These are phyloP conservation scores for Hebeloma cylindrosporum DNA, from an alignment of 768 basidiomycete genomes.

Conservation along the genomic window DNA sequence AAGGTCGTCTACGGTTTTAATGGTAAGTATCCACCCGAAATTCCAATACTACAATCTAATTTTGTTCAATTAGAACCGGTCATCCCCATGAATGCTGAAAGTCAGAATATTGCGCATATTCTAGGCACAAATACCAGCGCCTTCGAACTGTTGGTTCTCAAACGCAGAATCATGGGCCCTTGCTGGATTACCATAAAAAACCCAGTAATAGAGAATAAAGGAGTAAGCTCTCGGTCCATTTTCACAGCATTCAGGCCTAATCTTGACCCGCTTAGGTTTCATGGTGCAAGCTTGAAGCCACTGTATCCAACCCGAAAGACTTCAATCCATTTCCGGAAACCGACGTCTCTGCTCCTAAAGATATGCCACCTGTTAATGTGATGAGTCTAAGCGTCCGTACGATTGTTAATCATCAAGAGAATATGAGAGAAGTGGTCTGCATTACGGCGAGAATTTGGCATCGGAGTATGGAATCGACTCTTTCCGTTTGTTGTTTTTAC, in stretches of 20 bases:
- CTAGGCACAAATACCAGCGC: constrained; percentile 92
- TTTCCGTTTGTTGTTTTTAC: background rate
- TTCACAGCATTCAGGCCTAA: background rate
- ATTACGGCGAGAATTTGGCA: constrained; percentile 83
- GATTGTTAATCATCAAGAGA: constrained; percentile 91
- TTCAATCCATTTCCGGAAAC: constrained; percentile 80
- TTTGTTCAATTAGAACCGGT: constrained; percentile 54
- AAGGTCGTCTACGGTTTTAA: constrained; percentile 92
- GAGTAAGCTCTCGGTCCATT: constrained; percentile 47
- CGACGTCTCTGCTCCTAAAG: constrained; percentile 68
- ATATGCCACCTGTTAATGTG: constrained; percentile 85
- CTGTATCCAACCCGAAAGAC: constrained; percentile 81
- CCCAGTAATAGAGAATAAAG: constrained; percentile 72
- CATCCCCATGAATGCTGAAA: constrained; percentile 69
- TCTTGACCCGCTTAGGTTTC: constrained; percentile 62
- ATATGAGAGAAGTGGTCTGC: constrained; percentile 92
- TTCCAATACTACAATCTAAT: background rate
- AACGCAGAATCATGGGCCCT: constrained; percentile 98
- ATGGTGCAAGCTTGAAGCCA: constrained; percentile 95
- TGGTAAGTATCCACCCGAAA: constrained; percentile 58
- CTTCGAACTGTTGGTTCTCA: constrained; percentile 90
- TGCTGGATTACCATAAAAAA: constrained; percentile 92
- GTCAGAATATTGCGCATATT: constrained; percentile 82
- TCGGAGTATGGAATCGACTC: constrained; percentile 40
- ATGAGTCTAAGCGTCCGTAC: constrained; percentile 88